These are phyloP conservation scores for Quercus dentata DNA, from an alignment of 306 rosid genomes.

Conservation along the genomic window DNA sequence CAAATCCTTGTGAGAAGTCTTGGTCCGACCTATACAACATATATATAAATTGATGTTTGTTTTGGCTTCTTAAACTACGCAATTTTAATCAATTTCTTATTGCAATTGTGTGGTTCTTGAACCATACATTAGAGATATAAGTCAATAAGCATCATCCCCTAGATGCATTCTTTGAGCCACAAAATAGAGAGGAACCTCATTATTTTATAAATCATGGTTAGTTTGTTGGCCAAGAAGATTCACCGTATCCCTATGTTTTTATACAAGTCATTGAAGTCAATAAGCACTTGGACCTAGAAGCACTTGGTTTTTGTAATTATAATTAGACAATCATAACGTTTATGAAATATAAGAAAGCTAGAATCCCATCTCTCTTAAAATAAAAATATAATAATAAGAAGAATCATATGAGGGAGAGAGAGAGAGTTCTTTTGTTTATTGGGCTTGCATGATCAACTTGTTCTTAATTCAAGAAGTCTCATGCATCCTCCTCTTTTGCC, in stretches of 20 bases:
- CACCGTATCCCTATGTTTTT: conserved; percentile 31
- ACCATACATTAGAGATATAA: conserved; percentile 3
- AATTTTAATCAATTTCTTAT: background rate
- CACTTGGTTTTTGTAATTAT: conserved; percentile 24
- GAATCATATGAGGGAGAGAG: background rate
- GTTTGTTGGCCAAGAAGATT: conserved; percentile 19
- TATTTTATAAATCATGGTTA: background rate
- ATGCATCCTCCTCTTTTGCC: background rate
- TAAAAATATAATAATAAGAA: background rate
- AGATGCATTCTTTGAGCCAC: conserved; percentile 64
- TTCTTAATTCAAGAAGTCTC: background rate
- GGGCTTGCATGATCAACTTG: too few relatives aligned
- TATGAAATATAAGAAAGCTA: conserved; percentile 15
- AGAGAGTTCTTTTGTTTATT: too few relatives aligned
- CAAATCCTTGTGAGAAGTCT: conserved; percentile 31
- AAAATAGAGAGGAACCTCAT: conserved; percentile 30
- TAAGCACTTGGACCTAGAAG: conserved; percentile 34
- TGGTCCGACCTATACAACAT: conserved; percentile 7
- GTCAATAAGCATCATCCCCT: conserved; percentile 42
- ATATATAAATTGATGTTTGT: conserved; percentile 5
- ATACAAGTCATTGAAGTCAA: conserved; percentile 36
- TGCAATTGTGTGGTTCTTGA: conserved; percentile 16
- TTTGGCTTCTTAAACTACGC: conserved; percentile 28
- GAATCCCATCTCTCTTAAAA: background rate
- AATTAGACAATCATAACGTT: conserved; percentile 43